Evolutionary conservation across 129 eudicot genomes (phyloP).

Genomic region (Artemisia annua): DNA sequence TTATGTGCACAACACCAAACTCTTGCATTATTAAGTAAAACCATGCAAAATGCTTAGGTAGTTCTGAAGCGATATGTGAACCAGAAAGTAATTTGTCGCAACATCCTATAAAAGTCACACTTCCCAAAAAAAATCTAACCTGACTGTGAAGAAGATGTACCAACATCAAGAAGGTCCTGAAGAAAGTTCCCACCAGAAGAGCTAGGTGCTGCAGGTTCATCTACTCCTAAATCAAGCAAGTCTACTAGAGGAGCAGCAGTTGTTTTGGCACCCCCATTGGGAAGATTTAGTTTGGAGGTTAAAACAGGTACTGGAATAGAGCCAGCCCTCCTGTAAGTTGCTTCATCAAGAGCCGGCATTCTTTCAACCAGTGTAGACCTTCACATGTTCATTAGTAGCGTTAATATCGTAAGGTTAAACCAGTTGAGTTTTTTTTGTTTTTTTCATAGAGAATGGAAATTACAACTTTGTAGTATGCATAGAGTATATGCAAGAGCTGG

Average conservation of each 20-base stretch:
- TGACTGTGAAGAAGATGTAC: constrained; percentile 55
- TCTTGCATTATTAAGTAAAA: too few relatives aligned
- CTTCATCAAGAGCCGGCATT: constrained; percentile 98
- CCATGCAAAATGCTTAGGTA: too few relatives aligned
- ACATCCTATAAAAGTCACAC: too few relatives aligned
- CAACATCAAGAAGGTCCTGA: constrained; percentile 97
- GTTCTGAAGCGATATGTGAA: too few relatives aligned
- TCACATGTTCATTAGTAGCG: constrained; percentile 31
- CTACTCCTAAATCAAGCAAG: constrained; percentile 80
- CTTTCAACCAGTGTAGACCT: constrained; percentile 86
- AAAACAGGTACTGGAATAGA: constrained; percentile 65
- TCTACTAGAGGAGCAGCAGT: constrained; percentile 80
- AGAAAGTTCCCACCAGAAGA: constrained; percentile 86
- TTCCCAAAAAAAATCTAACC: constrained; percentile 43
- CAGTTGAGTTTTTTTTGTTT: not conserved
- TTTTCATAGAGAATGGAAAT: not conserved
- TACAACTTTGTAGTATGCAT: not conserved
- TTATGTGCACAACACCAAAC: too few relatives aligned
- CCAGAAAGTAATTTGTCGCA: too few relatives aligned
- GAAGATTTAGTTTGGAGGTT: constrained; percentile 54
- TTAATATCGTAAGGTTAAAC: constrained; percentile 10
- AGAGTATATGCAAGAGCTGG: not conserved
- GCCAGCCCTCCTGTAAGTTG: constrained; percentile 78
- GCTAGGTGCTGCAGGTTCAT: constrained; percentile 60
- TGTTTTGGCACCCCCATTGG: constrained; percentile 76